These are phyloP conservation scores for Keqinozyma sinolaborantium DNA, from an alignment of 1,139 yeast species.

Conservation along the genomic window DNA sequence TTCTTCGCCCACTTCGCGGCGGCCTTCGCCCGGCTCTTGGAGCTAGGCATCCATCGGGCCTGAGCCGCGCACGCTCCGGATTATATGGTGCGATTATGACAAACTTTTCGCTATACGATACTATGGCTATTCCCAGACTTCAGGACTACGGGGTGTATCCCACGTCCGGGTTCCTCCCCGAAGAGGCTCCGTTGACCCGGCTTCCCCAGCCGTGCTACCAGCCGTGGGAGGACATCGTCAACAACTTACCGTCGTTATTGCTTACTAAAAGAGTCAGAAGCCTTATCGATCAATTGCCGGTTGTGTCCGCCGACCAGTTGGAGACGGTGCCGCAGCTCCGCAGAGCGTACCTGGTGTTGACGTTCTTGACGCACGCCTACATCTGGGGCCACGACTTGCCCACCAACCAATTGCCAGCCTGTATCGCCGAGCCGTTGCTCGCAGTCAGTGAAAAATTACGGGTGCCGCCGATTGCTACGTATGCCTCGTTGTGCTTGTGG, in stretches of 20 bases:
- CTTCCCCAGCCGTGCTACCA: slow-evolving; percentile 61
- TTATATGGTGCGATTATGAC: slow-evolving; percentile 1
- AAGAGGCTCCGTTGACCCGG: slow-evolving; percentile 53
- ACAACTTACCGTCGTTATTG: slow-evolving; percentile 67
- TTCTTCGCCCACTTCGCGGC: slow-evolving; percentile 52
- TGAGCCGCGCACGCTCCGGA: slow-evolving; percentile 1
- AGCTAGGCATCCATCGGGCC: slow-evolving; percentile 44
- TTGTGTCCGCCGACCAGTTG: slow-evolving; percentile 45
- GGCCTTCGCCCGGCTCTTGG: slow-evolving; percentile 54
- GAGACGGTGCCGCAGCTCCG: slow-evolving; percentile 50
- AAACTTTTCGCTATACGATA: too few species aligned
- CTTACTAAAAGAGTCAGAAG: slow-evolving; percentile 60
- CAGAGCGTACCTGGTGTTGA: slow-evolving; percentile 75
- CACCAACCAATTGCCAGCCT: slow-evolving; percentile 60
- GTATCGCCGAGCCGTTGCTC: slow-evolving; percentile 69
- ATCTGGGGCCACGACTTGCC: slow-evolving; percentile 81
- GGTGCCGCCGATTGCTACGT: slow-evolving; percentile 84
- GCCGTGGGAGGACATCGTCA: slow-evolving; percentile 76
- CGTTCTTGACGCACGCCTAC: slow-evolving; percentile 83
- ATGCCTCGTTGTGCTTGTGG: slow-evolving; percentile 87
- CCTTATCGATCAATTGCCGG: slow-evolving; percentile 58
- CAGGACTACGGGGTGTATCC: slow-evolving; percentile 70
- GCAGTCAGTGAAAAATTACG: slow-evolving; percentile 56
- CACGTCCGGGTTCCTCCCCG: slow-evolving; percentile 75
- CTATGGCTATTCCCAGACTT: slow-evolving; percentile 20